Conservation (phyloP, 805 yeast genomes). For the Metschnikowia gelsemii region DNA sequence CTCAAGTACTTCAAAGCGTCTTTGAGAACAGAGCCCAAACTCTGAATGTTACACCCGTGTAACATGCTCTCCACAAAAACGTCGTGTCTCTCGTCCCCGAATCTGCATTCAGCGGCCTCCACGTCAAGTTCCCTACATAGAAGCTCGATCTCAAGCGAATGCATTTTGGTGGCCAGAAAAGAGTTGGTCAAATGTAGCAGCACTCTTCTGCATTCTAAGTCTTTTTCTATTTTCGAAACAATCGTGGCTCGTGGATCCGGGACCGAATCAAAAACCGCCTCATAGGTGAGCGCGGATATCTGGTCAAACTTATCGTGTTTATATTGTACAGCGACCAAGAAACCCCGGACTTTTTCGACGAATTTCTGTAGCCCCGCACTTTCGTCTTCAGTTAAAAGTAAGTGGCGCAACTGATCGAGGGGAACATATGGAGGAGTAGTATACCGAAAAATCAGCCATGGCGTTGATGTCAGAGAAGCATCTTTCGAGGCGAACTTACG, state of each 20-base stretch:
- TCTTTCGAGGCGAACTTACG: neutral
- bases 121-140: constrained; percentile 23
- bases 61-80: constrained; percentile 12
- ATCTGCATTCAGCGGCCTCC: constrained; percentile 5
- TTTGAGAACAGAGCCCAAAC: constrained; percentile 2
- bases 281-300: constrained; percentile 10
- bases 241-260: constrained; percentile 7
- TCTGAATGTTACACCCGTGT: constrained; percentile 9
- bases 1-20: constrained; percentile 10
- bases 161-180: constrained; percentile 2
- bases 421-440: constrained; percentile 38
- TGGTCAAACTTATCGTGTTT: constrained; percentile 32
- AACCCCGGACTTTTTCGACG: constrained; percentile 24
- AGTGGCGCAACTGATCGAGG: constrained; percentile 18
- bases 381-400: constrained; percentile 18
- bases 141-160: constrained; percentile 21
- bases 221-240: constrained; percentile 23
- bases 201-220: constrained; percentile 29
- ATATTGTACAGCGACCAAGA: constrained; percentile 29
- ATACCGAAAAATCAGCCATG: constrained; percentile 36
- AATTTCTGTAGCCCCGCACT: constrained; percentile 23
- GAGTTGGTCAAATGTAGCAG: constrained; percentile 6
- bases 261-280: neutral
- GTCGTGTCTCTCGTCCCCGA: constrained; percentile 4
- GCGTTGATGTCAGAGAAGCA: neutral